Base-by-base conservation (phyloP, 2,329 filamentous ascomycete species). In the Diplodia intermedia region DNA sequence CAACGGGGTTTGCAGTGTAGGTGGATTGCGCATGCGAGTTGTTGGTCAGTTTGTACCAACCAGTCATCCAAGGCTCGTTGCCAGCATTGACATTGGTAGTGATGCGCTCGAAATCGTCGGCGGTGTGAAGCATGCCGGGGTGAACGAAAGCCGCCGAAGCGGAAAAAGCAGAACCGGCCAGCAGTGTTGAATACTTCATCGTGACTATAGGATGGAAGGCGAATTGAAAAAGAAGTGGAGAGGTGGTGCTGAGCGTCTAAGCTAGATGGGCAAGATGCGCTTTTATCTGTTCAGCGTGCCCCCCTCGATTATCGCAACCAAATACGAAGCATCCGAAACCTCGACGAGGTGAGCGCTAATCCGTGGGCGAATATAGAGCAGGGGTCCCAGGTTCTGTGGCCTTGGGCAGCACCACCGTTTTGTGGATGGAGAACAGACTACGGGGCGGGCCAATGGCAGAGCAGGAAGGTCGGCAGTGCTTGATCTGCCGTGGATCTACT, bases 31-130 rank as follows among this genome's bases (percentile, higher is more conserved):
- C 71, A 53, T 78, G 76, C 1, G 74, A 66, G 43, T 63, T 63
- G n/a, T 63, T 63, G 57, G 72, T 74, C 12, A 82, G 73, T 14
- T 77, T 77, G 52, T 75, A 70, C 74, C 75, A 82, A 12, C 74
- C 74, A 2, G 74, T 76, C 15, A 73, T 71, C 77, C 77, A 81
- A 2, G 80, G 79, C 33, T 77, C 75, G n/a, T 72, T 71, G 26
- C 74, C 71, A 23, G 72, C 69, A 1, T 74, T 67, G 29, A 81
- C 77, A 63, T 80, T 79, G 3, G 71, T 72, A 31, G 77, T 78
- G 66, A 84, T 80, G 8, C 82, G 78, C 8, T 76, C 71, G 55
- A 84, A 79, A 62, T 82, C 80, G 1, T 71, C 62, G 1, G 70
- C 61, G 0, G 77, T 80, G 65, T 82, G 79, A 23, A 82, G 76